Conservation (phyloP, 345 rosid species). For the Rhizophora apiculata region DNA sequence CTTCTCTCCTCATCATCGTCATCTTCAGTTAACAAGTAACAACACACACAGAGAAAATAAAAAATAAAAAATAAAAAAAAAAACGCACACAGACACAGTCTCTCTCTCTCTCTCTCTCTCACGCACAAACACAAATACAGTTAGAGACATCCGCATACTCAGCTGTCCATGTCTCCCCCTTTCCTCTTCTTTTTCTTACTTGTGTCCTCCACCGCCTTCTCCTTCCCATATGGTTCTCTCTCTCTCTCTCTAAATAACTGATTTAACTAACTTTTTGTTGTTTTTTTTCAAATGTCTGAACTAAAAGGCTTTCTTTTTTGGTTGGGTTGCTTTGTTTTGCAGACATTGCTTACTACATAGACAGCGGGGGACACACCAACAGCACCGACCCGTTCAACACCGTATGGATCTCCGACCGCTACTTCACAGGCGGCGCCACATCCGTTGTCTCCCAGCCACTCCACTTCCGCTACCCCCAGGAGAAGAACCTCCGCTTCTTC, state of each 20-base stretch:
- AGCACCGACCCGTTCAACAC: constrained; percentile 62
- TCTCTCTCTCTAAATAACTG: not conserved
- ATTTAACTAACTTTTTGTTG: not conserved
- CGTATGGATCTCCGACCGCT: constrained; percentile 79
- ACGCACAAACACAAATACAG: not conserved
- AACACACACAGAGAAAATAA: no score
- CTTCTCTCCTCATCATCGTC: no score
- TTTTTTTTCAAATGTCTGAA: no score
- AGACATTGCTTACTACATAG: constrained; percentile 69
- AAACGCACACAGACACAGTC: no score
- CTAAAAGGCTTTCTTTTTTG: not conserved
- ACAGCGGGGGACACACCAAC: constrained; percentile 65
- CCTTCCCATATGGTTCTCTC: constrained; percentile 10
- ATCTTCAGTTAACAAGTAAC: no score
- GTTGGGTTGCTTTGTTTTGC: constrained; percentile 11
- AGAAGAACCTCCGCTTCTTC: constrained; percentile 79
- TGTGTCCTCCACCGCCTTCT: not conserved
- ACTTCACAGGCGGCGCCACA: constrained; percentile 68
- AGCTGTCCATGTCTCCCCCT: constrained; percentile 4
- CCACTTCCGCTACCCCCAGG: constrained; percentile 57
- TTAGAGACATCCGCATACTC: not conserved
- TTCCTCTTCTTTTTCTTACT: not conserved
- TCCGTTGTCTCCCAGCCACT: constrained; percentile 88
- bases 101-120: no score
- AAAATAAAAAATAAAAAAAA: no score